phyloP scores from a whole-genome alignment of 805 yeast genomes.

The Metschnikowia proteae region DNA sequence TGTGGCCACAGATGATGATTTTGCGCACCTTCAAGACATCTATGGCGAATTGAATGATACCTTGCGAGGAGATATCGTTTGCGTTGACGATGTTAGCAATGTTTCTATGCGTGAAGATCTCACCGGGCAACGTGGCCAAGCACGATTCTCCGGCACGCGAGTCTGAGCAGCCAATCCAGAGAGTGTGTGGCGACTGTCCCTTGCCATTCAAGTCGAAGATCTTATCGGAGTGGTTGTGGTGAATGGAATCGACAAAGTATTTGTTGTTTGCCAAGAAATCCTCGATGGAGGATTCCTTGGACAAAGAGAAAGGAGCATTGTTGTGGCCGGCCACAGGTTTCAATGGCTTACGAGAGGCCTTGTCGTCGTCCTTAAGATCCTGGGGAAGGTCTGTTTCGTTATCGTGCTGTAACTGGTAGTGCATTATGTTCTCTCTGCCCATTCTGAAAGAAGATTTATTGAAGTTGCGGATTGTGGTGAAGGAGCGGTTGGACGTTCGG shows the following conservation, averaged over 20 bases:
- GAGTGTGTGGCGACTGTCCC: constrained; percentile 21
- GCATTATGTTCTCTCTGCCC: constrained; percentile 42
- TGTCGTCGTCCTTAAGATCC: constrained; percentile 6
- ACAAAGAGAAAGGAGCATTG: constrained; percentile 45
- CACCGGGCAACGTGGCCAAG: constrained; percentile 20
- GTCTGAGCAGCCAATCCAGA: constrained; percentile 22
- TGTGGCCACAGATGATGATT: constrained; percentile 21
- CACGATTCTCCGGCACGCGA: constrained; percentile 21
- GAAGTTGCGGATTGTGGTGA: not conserved
- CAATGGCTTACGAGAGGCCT: constrained; percentile 7
- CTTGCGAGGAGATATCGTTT: constrained; percentile 20
- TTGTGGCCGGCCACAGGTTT: constrained; percentile 16
- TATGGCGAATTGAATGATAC: constrained; percentile 20
- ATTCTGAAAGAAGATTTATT: constrained; percentile 16
- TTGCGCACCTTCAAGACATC: constrained; percentile 21
- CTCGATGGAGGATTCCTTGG: constrained; percentile 27
- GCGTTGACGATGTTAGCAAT: constrained; percentile 21
- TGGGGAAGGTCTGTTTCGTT: constrained; percentile 32
- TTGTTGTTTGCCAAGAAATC: constrained; percentile 20
- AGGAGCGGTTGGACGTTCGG: not conserved
- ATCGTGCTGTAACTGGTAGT: constrained; percentile 39
- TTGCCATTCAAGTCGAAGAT: constrained; percentile 19
- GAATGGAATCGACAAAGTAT: constrained; percentile 18
- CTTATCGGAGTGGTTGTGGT: constrained; percentile 20
- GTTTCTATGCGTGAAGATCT: constrained; percentile 21